Evolutionary conservation across 208 protist genomes (phyloP), one percentile per base, ranked within the genome.

Genomic region (Strigomonas culicis): DNA sequence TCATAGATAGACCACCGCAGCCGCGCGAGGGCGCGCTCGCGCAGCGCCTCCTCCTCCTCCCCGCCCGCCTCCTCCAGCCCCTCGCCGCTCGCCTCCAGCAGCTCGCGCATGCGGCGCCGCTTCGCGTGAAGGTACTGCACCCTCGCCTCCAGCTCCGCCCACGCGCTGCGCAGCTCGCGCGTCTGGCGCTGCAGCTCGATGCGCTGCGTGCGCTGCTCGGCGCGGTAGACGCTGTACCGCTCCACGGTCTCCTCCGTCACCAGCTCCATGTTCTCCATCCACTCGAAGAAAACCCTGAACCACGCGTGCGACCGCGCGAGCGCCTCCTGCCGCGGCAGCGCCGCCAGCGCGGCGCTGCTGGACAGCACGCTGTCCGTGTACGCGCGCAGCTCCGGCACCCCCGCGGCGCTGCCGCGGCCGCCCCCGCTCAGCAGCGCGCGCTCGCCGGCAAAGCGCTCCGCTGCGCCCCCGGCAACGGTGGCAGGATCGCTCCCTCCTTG

Each of bases 41-140:
- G 90, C 46, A 89, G 78, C 32, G 73, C 67, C 70, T 93, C 90
- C 67, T 95, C 86, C 63, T 90, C 90, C 62, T 95, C 90, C 2
- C 86, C 84, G 46, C 76, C 84, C 17, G 50, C 57, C 36, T 92
- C 85, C 64, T 82, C 82, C 25, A 62, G 47, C 2, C 52, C 74
- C 32, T 91, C 85, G 27, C 75, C 84, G 44, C 86, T 75, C 22
- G 82, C 83, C 4, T 53, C 66, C 81, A 88, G 79, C 52, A 95
- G 65, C 68, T 77, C 73, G 52, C 75, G 79, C 86, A 91, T 88
- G 55, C 80, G 90, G 22, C 74, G 72, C 1, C 80, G 82, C 67
- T 90, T 88, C 32, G 77, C 86, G 13, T 53, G 74, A 22, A 87
- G 39, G 72, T 93, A 95, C 4, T 66, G 51, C 21, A 92, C 84